Evolutionary conservation across 768 basidiomycete species (phyloP), one percentile per base, ranked within the genome.

Genomic region (Podaxis sp.): DNA sequence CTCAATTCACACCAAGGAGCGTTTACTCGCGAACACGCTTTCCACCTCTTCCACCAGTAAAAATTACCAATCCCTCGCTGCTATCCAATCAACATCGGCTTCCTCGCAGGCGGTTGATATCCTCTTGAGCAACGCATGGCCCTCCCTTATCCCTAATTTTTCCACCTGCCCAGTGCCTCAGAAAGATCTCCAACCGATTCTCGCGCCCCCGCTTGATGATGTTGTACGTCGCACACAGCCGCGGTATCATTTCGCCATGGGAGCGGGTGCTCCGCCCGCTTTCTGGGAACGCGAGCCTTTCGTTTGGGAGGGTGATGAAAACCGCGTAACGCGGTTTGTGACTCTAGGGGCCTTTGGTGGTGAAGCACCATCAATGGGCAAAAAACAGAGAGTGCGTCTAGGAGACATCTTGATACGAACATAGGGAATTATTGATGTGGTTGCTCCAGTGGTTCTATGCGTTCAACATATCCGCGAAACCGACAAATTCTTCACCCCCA

Each of bases 251-350:
- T 93, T 99, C 70, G 84, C 90, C 22, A 83, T 84, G 54, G 65
- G 63, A 17, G 80, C 80, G 8, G 86, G 84, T 13, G 86, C 87
- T 0, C 83, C 84, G 13, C 82, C 90, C 0, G 83, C 82, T 58
- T 99, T 97, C 72, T 99, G 96, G 95, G 97, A 99, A 73, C 80
- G 96, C 57, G 95, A 98, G 63, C 96, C 97, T 0, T 96, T 89
- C 71, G 73, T 84, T 3, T 98, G 95, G 95, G 84, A 86, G 48
- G 88, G 87, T 39, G 87, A 89, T 57, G 77, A 78, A 28, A 83
- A 80, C 19, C 83, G 93, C 36, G 76, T 90, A 44, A 86, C 89
- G 33, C 81, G 95, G 42, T 96, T 96, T 66, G 82, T 99, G 49
- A 89, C 90, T 64, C 79, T 99, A 7, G 97, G 95, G 39, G 82